These are phyloP conservation scores for Arctium lappa DNA, from an alignment of 129 eudicot genomes.

Conservation along the genomic window DNA sequence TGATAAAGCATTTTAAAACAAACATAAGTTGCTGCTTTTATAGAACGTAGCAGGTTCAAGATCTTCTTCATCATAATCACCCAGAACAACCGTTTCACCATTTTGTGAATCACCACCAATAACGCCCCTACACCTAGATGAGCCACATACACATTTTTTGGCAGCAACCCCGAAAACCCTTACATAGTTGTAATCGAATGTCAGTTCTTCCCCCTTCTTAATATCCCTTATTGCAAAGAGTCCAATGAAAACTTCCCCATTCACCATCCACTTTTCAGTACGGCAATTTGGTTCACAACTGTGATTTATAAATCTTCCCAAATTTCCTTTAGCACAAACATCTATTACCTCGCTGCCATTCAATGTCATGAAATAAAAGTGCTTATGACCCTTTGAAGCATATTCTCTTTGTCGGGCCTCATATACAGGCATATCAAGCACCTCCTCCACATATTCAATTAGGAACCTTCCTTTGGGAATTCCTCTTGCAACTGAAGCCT, in stretches of 20 bases:
- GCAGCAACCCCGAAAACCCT: slow-evolving; percentile 99
- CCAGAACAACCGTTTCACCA: slow-evolving; percentile 64
- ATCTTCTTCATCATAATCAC: slow-evolving; percentile 86
- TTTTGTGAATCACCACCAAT: slow-evolving; percentile 81
- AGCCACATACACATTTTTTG: slow-evolving; percentile 89
- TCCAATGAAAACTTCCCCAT: slow-evolving; percentile 96
- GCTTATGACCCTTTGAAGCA: slow-evolving; percentile 82
- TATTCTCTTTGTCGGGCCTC: slow-evolving; percentile 85
- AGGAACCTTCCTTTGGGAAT: slow-evolving; percentile 79
- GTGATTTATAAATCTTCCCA: slow-evolving; percentile 95
- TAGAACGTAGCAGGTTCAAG: slow-evolving; percentile 61
- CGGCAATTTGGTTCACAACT: slow-evolving; percentile 98
- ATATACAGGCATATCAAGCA: slow-evolving; percentile 85
- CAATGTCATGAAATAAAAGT: slow-evolving; percentile 96
- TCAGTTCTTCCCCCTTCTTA: slow-evolving; percentile 94
- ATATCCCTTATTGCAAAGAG: slow-evolving; percentile 86
- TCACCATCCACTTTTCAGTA: slow-evolving; percentile 99
- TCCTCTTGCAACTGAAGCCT: slow-evolving; percentile 81
- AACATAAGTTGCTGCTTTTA: slow-evolving; percentile 27
- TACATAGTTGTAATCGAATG: slow-evolving; percentile 92
- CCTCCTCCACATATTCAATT: slow-evolving; percentile 98
- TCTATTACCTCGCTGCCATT: slow-evolving; percentile 96
- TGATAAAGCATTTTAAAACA: too few relatives aligned
- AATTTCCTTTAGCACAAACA: slow-evolving; percentile 94
- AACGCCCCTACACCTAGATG: slow-evolving; percentile 84